Evolutionary conservation across 441 rosid genomes (phyloP), one percentile per base, ranked within the genome.

Genomic region (Theobroma grandiflorum): DNA sequence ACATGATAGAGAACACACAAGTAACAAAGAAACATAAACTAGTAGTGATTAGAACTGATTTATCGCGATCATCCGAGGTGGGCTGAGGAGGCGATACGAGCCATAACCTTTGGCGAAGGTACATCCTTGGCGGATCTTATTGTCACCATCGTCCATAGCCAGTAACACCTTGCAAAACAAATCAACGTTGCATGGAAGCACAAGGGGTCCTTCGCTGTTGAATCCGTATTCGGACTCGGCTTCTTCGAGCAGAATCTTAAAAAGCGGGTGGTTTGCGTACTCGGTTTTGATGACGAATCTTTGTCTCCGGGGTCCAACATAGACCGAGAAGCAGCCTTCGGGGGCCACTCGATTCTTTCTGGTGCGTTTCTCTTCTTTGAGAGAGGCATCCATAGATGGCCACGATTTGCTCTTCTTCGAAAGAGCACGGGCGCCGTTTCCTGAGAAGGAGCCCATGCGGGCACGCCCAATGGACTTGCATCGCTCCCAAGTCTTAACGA

Each of bases 311-410:
- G 87, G 85, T 8, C 95, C 97, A 6, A 93, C 95, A 61, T 88
- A 93, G 18, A 93, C 97, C 11, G 95, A 79, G 80, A 93, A 90
- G 82, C 94, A 91, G 7, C 96, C 95, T 75, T 87, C 93, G 4
- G 94, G 95, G 0, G 89, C 90, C 61, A 89, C 88, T 11, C 83
- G 85, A 1, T 69, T 42, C 71, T 84, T 87, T 8, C 18, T 53
- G 6, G 7, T 16, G 20, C 20, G 61, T 33, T 71, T 52, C 45
- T 71, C 75, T 33, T 71, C 75, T 9, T 50, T 38, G 4, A 50
- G 75, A 0, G 58, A 26, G 16, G 57, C 43, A 3, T 66, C 75
- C 35, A 79, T 69, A 8, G 79, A 64, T 3, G 90, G 84, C 87
- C 89, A 88, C 12, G 91, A 88, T 65, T 49, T 85, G 89, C 89